Evolutionary conservation across 2,329 filamentous ascomycete species (phyloP).

Genomic region (Zymoseptoria crescenta): DNA sequence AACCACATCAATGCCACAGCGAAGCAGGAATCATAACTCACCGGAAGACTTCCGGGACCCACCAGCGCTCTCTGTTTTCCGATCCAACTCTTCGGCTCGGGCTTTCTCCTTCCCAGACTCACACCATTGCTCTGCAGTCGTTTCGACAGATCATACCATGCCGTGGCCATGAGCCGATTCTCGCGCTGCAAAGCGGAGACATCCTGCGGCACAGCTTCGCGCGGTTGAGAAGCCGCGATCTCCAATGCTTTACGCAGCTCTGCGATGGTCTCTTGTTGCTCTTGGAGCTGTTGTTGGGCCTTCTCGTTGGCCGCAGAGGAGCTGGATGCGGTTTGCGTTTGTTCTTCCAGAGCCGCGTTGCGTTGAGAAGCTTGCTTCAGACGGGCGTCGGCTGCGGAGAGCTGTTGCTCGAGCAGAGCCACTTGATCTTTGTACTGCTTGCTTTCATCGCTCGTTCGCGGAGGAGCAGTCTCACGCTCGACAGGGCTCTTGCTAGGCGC

Average conservation of each 20-base stretch:
- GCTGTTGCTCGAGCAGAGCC: conserved; percentile 25
- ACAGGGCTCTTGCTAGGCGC: conserved; percentile 6
- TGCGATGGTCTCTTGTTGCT: conserved; percentile 23
- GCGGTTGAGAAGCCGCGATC: conserved; percentile 9
- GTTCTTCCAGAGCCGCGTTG: conserved; percentile 24
- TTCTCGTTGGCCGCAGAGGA: conserved; percentile 11
- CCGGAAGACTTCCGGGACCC: conserved; percentile 18
- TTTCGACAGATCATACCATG: conserved; percentile 76
- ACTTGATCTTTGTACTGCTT: conserved; percentile 27
- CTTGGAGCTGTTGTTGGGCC: conserved; percentile 17
- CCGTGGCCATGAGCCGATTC: conserved; percentile 69
- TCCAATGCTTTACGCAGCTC: conserved; percentile 26
- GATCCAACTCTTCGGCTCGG: conserved; percentile 73
- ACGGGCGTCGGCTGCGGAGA: conserved; percentile 26
- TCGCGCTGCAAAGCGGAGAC: conserved; percentile 68
- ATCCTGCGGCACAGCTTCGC: conserved; percentile 28
- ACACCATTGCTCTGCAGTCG: conserved; percentile 78
- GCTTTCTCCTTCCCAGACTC: conserved; percentile 64
- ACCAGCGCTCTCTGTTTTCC: conserved; percentile 63
- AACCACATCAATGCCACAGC: not conserved
- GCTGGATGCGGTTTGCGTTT: conserved; percentile 10
- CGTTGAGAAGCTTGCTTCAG: conserved; percentile 28
- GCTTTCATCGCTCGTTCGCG: conserved; percentile 17
- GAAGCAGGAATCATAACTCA: conserved; percentile 1
- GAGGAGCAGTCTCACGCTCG: conserved; percentile 3